Evolutionary conservation across 2,329 filamentous ascomycete genomes (phyloP).

Genomic region (Trichoderma simmonsii): DNA sequence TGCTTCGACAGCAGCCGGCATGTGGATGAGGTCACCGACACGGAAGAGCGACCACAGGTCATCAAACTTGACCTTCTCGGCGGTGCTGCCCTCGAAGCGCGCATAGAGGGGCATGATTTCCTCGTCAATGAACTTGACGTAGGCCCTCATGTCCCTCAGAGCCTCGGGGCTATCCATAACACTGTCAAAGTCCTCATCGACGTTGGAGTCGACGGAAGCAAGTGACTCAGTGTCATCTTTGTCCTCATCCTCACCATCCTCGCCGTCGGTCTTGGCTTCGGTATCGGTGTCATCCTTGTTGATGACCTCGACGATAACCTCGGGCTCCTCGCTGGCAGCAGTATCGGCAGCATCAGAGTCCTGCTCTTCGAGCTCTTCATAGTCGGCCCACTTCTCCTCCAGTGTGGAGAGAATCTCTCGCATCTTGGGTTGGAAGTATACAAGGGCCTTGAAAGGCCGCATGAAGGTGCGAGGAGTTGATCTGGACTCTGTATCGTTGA

Average conservation of each 20-base stretch:
- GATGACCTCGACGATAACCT: slow-evolving; percentile 28
- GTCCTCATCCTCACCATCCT: slow-evolving; percentile 22
- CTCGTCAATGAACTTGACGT: slow-evolving; percentile 43
- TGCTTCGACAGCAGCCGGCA: slow-evolving; percentile 35
- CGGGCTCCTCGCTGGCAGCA: slow-evolving; percentile 24
- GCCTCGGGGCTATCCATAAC: slow-evolving; percentile 40
- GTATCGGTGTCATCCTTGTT: background rate
- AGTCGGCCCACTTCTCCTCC: slow-evolving; percentile 42
- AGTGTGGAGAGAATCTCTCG: slow-evolving; percentile 36
- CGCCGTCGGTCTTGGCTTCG: slow-evolving; percentile 14
- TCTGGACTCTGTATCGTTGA: slow-evolving; percentile 36
- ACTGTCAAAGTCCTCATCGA: slow-evolving; percentile 33
- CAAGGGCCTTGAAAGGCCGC: slow-evolving; percentile 40
- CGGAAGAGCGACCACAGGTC: slow-evolving; percentile 44
- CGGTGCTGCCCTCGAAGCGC: slow-evolving; percentile 27
- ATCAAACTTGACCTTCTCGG: slow-evolving; percentile 37
- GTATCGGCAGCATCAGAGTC: slow-evolving; percentile 27
- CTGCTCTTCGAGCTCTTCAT: slow-evolving; percentile 30
- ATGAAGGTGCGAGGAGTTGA: slow-evolving; percentile 40
- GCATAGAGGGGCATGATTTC: slow-evolving; percentile 39
- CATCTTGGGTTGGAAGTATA: slow-evolving; percentile 43
- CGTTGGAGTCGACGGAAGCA: slow-evolving; percentile 37
- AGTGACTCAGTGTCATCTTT: slow-evolving; percentile 33
- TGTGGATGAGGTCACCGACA: slow-evolving; percentile 40
- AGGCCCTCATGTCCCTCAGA: slow-evolving; percentile 41